Base-by-base conservation (phyloP, 2,329 filamentous ascomycete genomes). In the Ceratocystis alfenasii region DNA sequence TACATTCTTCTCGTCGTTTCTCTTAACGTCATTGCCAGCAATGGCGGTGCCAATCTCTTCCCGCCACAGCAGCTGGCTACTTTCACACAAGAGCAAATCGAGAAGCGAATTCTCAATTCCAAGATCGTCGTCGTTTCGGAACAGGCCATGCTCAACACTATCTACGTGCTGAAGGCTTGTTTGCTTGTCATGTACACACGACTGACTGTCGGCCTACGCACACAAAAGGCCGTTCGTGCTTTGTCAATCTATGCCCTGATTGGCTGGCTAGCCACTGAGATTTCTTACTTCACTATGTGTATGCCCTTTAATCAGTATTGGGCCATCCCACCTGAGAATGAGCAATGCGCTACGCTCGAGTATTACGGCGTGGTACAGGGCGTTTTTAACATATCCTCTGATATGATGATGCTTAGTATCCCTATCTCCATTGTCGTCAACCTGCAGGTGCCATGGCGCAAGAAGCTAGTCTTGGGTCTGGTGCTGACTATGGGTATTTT, bases 51-150 rank as follows among this genome's bases (percentile, higher is more conserved):
- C 17, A 68, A 68, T n/a, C 46, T 66, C 12, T 66, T 64, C 33
- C 67, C 67, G 8, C 44, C 45, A 7, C 64, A 68, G 64, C 60
- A 68, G 41, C 50, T 68, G n/a, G 30, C 53, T 17, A 66, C 64
- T 6, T 68, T 66, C 33, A 64, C 64, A 20, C 20, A 10, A 12
- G 60, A 62, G 44, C 64, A 68, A n/a, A 76, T 79, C 60, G 70
- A 69, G 2, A 74, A 76, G 41, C 75, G 82, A 62, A 71, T 75
- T 0, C 74, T 72, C 46, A 84, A 84, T 10, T 85, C 82, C 59
- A 87, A 87, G 76, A 80, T 83, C 75, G 83, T 86, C 0, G 76
- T 86, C 46, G 79, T 85, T 7, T 80, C 82, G 2, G 84, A 87
- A 69, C 78, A 86, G 73, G 79, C 81, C 70, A 87, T 88, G 75